Conservation (phyloP, 2,329 filamentous ascomycete species). For the Aspergillus terreus region DNA sequence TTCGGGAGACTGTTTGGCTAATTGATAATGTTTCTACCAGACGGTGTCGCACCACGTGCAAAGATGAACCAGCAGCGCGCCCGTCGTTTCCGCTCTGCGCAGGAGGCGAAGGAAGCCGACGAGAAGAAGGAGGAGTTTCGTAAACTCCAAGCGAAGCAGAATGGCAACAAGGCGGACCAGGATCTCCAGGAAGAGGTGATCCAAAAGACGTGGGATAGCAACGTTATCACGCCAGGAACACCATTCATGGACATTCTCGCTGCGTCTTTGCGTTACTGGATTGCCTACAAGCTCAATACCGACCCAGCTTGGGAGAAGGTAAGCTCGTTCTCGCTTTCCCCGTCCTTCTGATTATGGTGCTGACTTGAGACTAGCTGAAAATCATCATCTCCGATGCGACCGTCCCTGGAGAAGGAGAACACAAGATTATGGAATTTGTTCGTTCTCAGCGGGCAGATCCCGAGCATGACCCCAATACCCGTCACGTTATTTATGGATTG, state of each 20-base stretch:
- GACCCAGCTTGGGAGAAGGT: constrained; percentile 89
- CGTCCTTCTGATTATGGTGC: constrained; percentile 8
- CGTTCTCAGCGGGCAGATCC: constrained; percentile 87
- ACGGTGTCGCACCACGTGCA: constrained; percentile 93
- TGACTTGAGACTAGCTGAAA: constrained; percentile 59
- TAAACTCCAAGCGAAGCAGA: constrained; percentile 77
- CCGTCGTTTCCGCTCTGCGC: constrained; percentile 87
- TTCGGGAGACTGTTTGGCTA: not conserved
- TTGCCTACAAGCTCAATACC: constrained; percentile 94
- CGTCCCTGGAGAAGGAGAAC: constrained; percentile 95
- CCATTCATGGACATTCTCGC: constrained; percentile 98
- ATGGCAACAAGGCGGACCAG: constrained; percentile 60
- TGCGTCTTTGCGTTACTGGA: constrained; percentile 88
- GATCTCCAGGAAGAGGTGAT: constrained; percentile 58
- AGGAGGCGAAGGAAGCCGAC: constrained; percentile 92
- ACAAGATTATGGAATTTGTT: constrained; percentile 99
- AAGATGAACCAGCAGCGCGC: constrained; percentile 99
- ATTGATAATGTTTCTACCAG: constrained; percentile 41
- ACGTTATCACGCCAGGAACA: constrained; percentile 88
- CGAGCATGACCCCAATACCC: constrained; percentile 92
- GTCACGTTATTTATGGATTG: constrained; percentile 95
- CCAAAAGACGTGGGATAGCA: constrained; percentile 90
- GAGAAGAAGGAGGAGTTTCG: constrained; percentile 84
- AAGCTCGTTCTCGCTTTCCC: constrained; percentile 6
- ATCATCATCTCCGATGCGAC: constrained; percentile 98